phyloP scores from a whole-genome alignment of 441 rosid species.

The Syzygium malaccense region DNA sequence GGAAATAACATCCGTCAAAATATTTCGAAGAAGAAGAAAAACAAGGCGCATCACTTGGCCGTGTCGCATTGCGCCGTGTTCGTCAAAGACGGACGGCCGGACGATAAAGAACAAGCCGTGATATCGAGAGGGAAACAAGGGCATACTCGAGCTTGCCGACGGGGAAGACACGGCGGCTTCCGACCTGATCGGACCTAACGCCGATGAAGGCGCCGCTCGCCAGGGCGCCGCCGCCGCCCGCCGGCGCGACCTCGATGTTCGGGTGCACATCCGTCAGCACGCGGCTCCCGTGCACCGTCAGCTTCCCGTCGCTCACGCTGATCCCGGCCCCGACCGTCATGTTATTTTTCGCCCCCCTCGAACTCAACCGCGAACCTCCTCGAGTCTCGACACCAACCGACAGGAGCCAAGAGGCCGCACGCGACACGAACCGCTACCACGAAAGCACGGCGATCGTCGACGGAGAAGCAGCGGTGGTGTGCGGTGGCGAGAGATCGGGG shows the following conservation, averaged over 20 bases:
- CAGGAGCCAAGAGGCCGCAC: background rate
- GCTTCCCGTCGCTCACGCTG: slow-evolving; percentile 34
- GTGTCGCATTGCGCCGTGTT: background rate
- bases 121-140: background rate
- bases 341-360: background rate
- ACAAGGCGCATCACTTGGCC: background rate
- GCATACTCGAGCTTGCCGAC: slow-evolving; percentile 69
- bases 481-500: background rate
- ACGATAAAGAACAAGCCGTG: background rate
- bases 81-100: background rate
- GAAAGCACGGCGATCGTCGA: background rate
- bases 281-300: slow-evolving; percentile 48
- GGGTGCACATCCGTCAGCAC: slow-evolving; percentile 40
- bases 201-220: slow-evolving; percentile 65
- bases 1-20: background rate
- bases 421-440: background rate
- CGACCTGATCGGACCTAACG: slow-evolving; percentile 47
- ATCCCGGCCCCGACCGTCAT: slow-evolving; percentile 77
- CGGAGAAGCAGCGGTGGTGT: background rate
- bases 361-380: background rate
- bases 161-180: slow-evolving; percentile 61
- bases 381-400: background rate
- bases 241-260: slow-evolving; percentile 42
- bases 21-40: background rate
- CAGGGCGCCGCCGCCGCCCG: slow-evolving; percentile 29